Evolutionary conservation across 441 rosid species (phyloP).

Genomic region (Melastoma candidum): DNA sequence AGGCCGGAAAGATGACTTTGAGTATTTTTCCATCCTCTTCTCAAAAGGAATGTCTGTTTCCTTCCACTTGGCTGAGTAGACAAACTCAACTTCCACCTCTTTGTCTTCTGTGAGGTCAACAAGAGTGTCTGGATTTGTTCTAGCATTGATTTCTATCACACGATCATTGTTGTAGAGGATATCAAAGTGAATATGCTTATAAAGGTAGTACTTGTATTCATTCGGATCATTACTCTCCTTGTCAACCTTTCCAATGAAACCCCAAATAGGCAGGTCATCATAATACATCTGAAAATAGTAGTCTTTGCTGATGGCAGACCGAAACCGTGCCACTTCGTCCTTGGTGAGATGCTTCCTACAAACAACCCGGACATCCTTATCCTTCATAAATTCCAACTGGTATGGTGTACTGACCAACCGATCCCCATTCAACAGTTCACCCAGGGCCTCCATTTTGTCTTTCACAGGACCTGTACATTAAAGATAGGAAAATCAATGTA

Average conservation of each 20-base stretch:
- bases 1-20: constrained; percentile 21
- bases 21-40: constrained; percentile 27
- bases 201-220: constrained; percentile 23
- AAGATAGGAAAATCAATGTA: background rate
- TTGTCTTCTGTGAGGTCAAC: constrained; percentile 25
- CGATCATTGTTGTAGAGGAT: constrained; percentile 22
- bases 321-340: constrained; percentile 20
- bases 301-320: constrained; percentile 18
- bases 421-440: constrained; percentile 26
- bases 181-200: constrained; percentile 24
- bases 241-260: constrained; percentile 25
- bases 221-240: constrained; percentile 23
- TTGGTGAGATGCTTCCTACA: constrained; percentile 15
- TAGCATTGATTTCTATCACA: constrained; percentile 24
- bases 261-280: constrained; percentile 27
- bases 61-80: constrained; percentile 26
- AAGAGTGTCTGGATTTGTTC: constrained; percentile 20
- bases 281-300: constrained; percentile 27
- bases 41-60: constrained; percentile 20
- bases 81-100: constrained; percentile 19
- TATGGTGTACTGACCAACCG: constrained; percentile 24
- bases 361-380: constrained; percentile 14
- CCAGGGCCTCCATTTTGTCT: constrained; percentile 25
- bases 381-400: constrained; percentile 16
- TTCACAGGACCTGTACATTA: constrained; percentile 15